Conservation (phyloP, 2,329 filamentous ascomycete genomes). For the Ploettnerulaceae sp. region DNA sequence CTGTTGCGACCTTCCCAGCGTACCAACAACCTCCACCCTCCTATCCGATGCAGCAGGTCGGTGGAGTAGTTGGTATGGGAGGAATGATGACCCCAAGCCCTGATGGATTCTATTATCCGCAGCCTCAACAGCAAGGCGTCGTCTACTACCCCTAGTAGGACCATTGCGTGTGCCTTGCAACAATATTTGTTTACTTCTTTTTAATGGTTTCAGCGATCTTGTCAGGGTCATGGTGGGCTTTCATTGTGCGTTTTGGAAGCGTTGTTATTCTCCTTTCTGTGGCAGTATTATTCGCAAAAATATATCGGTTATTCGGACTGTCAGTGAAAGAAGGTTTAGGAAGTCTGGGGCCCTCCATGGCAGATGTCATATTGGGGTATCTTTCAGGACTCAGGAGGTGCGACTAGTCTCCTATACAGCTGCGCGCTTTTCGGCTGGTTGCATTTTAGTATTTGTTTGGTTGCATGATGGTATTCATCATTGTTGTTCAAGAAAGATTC, state of each 20-base stretch:
- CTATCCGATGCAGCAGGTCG: conserved; percentile 49
- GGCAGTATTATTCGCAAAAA: conserved; percentile 21
- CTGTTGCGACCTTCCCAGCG: conserved; percentile 36
- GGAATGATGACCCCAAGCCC: conserved; percentile 72
- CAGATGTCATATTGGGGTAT: conserved; percentile 18
- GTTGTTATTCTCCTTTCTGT: conserved; percentile 21
- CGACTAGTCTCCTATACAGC: conserved; percentile 16
- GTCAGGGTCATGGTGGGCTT: conserved; percentile 23
- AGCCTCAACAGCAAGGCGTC: conserved; percentile 46
- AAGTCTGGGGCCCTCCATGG: conserved; percentile 8
- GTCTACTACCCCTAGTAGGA: conserved; percentile 58
- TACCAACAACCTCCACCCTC: conserved; percentile 47
- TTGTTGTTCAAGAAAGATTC: conserved; percentile 29
- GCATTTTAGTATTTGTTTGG: conserved; percentile 20
- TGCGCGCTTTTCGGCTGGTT: conserved; percentile 25
- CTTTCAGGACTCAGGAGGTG: conserved; percentile 9
- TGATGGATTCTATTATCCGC: conserved; percentile 67
- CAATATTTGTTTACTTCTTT: conserved; percentile 26
- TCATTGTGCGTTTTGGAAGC: conserved; percentile 29
- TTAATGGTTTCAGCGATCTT: conserved; percentile 32
- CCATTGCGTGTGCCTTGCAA: neutral
- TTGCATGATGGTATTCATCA: conserved; percentile 28
- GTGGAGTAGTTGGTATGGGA: conserved; percentile 63
- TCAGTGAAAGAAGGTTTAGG: conserved; percentile 17
- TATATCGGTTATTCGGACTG: conserved; percentile 23